Evolutionary conservation across 768 basidiomycete genomes (phyloP).

Genomic region (Galerina marginata): DNA sequence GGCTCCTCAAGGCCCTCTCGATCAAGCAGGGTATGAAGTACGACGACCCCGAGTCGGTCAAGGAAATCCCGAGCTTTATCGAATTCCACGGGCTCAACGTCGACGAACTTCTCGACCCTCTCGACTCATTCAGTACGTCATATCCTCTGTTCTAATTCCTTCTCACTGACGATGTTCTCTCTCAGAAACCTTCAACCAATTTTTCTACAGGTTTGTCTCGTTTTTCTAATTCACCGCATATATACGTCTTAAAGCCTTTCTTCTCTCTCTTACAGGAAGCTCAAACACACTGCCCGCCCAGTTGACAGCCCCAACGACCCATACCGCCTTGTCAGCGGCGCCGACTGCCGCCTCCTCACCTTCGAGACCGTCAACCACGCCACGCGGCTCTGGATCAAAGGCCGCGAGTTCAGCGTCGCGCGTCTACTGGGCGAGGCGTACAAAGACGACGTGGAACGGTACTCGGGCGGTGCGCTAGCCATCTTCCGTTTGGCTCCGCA

Average conservation of each 20-base stretch:
- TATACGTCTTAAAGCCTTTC: neutral
- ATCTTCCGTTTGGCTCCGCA: conserved; percentile 80
- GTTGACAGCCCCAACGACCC: conserved; percentile 59
- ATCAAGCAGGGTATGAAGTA: conserved; percentile 74
- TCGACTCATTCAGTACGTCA: too few relatives aligned
- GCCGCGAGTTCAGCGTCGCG: conserved; percentile 68
- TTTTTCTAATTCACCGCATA: neutral
- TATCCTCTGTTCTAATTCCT: too few relatives aligned
- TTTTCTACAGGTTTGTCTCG: conserved; percentile 61
- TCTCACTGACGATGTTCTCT: conserved; percentile 57
- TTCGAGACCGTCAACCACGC: conserved; percentile 64
- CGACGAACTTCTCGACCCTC: conserved; percentile 63
- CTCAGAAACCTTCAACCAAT: conserved; percentile 69
- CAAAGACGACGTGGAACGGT: conserved; percentile 41
- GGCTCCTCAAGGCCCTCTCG: conserved; percentile 84
- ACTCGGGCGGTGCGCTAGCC: conserved; percentile 56
- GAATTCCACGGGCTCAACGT: conserved; percentile 57
- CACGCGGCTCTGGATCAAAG: conserved; percentile 78
- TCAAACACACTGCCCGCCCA: conserved; percentile 64
- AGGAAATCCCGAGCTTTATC: conserved; percentile 61
- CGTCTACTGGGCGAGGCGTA: conserved; percentile 55
- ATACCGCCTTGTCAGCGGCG: conserved; percentile 61
- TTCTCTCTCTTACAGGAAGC: conserved; percentile 40
- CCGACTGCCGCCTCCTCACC: conserved; percentile 78
- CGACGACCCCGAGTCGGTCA: conserved; percentile 54